Percentiles rank a stretch among this genome's conserved stretches.
Evolutionary conservation across 495 filamentous ascomycete species (phyloP).

Genomic region (Aspergillus egyptiacus): DNA sequence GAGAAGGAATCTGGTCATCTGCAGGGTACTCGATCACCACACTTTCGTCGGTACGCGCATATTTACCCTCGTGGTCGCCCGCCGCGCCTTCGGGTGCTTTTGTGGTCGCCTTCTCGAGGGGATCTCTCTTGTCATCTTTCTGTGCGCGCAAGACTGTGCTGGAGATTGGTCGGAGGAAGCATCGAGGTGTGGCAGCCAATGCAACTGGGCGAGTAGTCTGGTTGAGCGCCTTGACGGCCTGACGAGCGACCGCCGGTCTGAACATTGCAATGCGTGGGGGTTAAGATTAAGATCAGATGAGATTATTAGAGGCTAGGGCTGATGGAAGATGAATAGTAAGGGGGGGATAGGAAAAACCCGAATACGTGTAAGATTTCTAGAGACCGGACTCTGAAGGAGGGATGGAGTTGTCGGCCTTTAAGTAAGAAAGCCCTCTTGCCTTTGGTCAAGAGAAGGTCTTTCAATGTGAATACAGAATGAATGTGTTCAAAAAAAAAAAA

Average conservation of each 20-base stretch:
- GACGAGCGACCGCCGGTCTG: constrained; percentile 27
- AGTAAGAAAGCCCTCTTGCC: constrained; percentile 1
- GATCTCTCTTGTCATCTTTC: constrained; percentile 29
- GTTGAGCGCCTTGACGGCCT: constrained; percentile 25
- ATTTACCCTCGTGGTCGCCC: constrained; percentile 40
- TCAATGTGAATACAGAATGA: not conserved
- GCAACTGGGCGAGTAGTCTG: constrained; percentile 21
- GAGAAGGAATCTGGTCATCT: constrained; percentile 59
- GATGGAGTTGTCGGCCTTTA: not conserved
- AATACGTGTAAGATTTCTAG: no score
- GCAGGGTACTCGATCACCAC: constrained; percentile 73
- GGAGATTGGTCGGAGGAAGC: constrained; percentile 27
- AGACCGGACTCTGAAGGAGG: no score
- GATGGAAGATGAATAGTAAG: not conserved
- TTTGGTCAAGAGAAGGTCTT: constrained; percentile 5
- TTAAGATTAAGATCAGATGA: not conserved
- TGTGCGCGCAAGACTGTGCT: constrained; percentile 25
- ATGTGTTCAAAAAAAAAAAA: not conserved
- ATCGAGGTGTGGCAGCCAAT: constrained; percentile 9
- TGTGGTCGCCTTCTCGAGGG: constrained; percentile 25
- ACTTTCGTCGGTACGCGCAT: constrained; percentile 71
- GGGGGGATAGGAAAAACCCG: not conserved
- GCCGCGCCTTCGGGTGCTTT: constrained; percentile 29
- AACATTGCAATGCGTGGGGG: constrained; percentile 24
- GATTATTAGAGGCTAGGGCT: not conserved